These are phyloP conservation scores for Amanita thiersii DNA, from an alignment of 768 basidiomycete species.

Conservation along the genomic window DNA sequence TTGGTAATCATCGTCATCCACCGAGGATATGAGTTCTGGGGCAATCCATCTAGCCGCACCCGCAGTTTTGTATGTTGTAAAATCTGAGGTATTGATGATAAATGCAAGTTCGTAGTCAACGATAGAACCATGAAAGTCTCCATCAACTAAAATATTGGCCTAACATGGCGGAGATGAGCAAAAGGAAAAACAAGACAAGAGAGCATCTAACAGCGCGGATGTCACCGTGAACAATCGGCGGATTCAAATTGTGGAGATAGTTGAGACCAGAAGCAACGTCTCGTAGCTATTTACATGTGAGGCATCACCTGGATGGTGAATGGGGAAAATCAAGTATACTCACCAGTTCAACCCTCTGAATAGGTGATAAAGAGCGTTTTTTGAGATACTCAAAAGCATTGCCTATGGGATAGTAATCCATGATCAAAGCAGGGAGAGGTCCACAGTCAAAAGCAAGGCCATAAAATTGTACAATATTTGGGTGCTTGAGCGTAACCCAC, in stretches of 20 bases:
- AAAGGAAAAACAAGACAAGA: neutral
- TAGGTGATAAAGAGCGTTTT: neutral
- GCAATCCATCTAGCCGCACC: conserved; percentile 22
- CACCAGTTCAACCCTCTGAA: conserved; percentile 8
- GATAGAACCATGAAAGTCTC: conserved; percentile 15
- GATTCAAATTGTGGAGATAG: conserved; percentile 16
- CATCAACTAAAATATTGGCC: conserved; percentile 22
- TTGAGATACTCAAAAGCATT: conserved; percentile 16
- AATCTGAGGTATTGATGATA: conserved; percentile 15
- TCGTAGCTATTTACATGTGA: conserved; percentile 2
- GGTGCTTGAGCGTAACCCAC: conserved; percentile 15
- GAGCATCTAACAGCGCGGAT: conserved; percentile 14
- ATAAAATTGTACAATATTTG: conserved; percentile 16
- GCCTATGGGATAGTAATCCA: conserved; percentile 15
- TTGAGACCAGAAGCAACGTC: conserved; percentile 14
- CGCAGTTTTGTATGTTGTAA: conserved; percentile 16
- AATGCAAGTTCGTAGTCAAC: conserved; percentile 20
- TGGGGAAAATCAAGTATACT: neutral
- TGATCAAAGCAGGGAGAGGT: conserved; percentile 18
- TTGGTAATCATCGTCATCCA: conserved; percentile 5
- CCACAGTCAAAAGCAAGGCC: conserved; percentile 12
- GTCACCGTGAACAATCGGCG: conserved; percentile 22
- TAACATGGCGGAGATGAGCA: conserved; percentile 1
- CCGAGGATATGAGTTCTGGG: conserved; percentile 21
- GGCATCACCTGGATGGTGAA: neutral